These are phyloP conservation scores for Paramecium caudatum DNA, from an alignment of 73 alveolate species.

Conservation along the genomic window DNA sequence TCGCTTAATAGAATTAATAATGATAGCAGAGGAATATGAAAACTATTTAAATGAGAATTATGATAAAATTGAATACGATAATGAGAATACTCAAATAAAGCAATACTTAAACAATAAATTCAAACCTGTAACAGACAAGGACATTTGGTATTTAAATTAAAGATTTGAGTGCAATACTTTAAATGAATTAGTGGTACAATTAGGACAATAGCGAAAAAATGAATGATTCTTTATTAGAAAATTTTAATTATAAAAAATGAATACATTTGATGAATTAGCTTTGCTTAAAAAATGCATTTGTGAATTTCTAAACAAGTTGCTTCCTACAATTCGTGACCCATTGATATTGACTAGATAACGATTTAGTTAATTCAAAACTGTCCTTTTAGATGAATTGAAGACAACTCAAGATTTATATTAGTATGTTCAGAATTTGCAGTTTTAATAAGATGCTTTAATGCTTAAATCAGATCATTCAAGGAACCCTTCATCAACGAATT, in stretches of 20 bases:
- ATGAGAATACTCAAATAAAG: neutral
- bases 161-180: constrained; percentile 36
- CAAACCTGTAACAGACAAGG: constrained; percentile 24
- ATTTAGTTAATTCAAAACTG: neutral
- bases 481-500: constrained; percentile 10
- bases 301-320: constrained; percentile 41
- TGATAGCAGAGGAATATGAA: constrained; percentile 46
- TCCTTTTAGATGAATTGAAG: constrained; percentile 46
- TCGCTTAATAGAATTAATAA: constrained; percentile 28
- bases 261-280: neutral
- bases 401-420: constrained; percentile 29
- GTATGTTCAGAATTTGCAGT: neutral
- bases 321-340: constrained; percentile 56
- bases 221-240: neutral
- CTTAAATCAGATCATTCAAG: neutral
- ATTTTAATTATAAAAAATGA: constrained; percentile 30
- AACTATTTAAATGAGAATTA: neutral
- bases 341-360: constrained; percentile 22
- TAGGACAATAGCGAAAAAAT: neutral
- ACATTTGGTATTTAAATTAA: constrained; percentile 46
- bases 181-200: neutral
- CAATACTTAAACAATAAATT: constrained; percentile 10
- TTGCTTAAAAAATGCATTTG: constrained; percentile 30
- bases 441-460: constrained; percentile 3
- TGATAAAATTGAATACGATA: neutral